Conservation (phyloP, 331 rosid species). For the Dryas integrifolia region DNA sequence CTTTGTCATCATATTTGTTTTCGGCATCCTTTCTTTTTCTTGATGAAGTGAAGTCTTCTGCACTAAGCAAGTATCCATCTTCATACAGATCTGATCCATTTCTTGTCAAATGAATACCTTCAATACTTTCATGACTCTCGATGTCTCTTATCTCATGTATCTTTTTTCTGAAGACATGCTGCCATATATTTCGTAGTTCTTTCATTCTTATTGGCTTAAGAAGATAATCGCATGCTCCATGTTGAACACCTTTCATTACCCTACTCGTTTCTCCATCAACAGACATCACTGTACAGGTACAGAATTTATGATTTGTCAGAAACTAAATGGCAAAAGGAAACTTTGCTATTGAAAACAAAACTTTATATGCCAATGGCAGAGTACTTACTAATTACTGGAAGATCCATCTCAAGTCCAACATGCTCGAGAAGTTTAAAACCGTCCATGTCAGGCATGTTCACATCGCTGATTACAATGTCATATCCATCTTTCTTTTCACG, state of each 20-base stretch:
- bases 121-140: slow-evolving; percentile 67
- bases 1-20: slow-evolving; percentile 63
- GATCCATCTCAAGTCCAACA: slow-evolving; percentile 99
- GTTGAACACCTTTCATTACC: slow-evolving; percentile 98
- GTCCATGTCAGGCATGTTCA: slow-evolving; percentile 99
- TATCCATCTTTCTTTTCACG: slow-evolving; percentile 86
- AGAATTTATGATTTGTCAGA: slow-evolving; percentile 43
- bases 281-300: slow-evolving; percentile 84
- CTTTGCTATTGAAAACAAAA: slow-evolving; percentile 32
- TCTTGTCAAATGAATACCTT: slow-evolving; percentile 52
- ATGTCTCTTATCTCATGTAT: slow-evolving; percentile 84
- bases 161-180: slow-evolving; percentile 83
- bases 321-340: neutral
- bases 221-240: slow-evolving; percentile 96
- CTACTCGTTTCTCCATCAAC: slow-evolving; percentile 93
- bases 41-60: slow-evolving; percentile 55
- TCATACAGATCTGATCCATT: slow-evolving; percentile 69
- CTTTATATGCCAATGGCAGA: slow-evolving; percentile 33
- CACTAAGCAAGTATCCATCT: slow-evolving; percentile 54
- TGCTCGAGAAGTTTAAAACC: slow-evolving; percentile 97
- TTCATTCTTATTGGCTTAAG: slow-evolving; percentile 98
- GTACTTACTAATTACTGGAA: slow-evolving; percentile 93
- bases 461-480: slow-evolving; percentile 93
- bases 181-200: slow-evolving; percentile 94
- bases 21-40: slow-evolving; percentile 81